phyloP scores from a whole-genome alignment of 331 rosid genomes.

The Spiraea crenata region DNA sequence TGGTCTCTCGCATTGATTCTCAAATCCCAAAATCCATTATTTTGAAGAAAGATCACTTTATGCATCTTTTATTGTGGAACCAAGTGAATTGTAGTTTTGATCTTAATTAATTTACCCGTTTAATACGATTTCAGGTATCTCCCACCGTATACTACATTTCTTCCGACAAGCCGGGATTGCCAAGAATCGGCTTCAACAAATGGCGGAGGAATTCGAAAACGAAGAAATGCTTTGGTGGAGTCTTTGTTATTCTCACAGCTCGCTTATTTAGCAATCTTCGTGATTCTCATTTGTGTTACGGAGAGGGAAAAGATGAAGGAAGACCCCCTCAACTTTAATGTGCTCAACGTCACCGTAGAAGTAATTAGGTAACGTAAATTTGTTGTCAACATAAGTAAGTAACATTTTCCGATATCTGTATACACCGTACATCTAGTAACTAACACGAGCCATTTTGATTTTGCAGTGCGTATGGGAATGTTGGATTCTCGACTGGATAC shows the following conservation, averaged over 20 bases:
- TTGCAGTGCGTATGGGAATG: constrained; percentile 81
- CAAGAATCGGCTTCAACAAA: constrained; percentile 4
- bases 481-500: constrained; percentile 70
- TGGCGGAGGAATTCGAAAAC: constrained; percentile 11
- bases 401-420: too few relatives aligned
- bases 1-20: background rate
- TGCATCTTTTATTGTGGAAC: too few relatives aligned
- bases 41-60: background rate
- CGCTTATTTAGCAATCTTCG: constrained; percentile 51
- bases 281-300: constrained; percentile 61
- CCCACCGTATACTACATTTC: constrained; percentile 57
- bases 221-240: constrained; percentile 34
- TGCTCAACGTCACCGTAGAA: constrained; percentile 57
- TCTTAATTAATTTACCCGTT: background rate
- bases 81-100: background rate
- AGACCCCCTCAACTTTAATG: constrained; percentile 72
- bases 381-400: too few relatives aligned
- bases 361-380: constrained; percentile 45
- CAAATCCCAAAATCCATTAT: background rate
- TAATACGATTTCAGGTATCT: constrained; percentile 51
- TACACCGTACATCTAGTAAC: too few relatives aligned
- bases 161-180: constrained; percentile 26
- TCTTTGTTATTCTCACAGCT: constrained; percentile 50
- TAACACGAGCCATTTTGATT: background rate
- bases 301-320: constrained; percentile 54